A percentile compares a stretch with the other conserved stretches of the same genome.
Evolutionary conservation across 75 land plant species (phyloP).

Genomic region (Picea sitchensis): DNA sequence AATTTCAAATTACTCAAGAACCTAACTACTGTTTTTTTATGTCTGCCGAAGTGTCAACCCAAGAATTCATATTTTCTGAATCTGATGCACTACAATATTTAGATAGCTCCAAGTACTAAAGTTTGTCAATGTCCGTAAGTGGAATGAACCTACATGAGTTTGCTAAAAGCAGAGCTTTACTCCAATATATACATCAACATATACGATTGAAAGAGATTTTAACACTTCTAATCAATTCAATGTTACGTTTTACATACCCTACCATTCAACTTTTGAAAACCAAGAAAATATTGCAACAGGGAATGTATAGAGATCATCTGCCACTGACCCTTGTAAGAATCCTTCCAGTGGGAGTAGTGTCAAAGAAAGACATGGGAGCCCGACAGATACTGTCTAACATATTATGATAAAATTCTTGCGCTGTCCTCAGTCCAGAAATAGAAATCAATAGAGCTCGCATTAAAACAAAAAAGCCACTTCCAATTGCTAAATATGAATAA

Average conservation of each 20-base stretch:
- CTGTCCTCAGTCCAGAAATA: slow-evolving; percentile 27
- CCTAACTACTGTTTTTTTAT: background rate
- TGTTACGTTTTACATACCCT: no score
- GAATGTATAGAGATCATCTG: background rate
- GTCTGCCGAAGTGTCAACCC: background rate
- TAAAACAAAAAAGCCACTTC: slow-evolving; percentile 23
- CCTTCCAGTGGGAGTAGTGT: slow-evolving; percentile 44
- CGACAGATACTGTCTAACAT: slow-evolving; percentile 32
- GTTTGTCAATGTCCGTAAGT: no score
- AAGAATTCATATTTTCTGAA: background rate
- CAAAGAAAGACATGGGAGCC: slow-evolving; percentile 48
- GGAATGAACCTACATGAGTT: background rate
- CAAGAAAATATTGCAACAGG: background rate
- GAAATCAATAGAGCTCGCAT: slow-evolving; percentile 18
- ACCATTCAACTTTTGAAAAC: background rate
- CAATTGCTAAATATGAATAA: slow-evolving; percentile 23
- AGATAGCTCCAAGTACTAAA: no score
- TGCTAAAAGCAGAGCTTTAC: background rate
- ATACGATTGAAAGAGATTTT: background rate
- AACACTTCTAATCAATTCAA: no score
- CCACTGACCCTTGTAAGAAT: slow-evolving; percentile 36
- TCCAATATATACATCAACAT: no score
- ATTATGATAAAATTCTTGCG: slow-evolving; percentile 34
- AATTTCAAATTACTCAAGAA: background rate
- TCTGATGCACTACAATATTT: background rate